phyloP scores from a whole-genome alignment of 768 basidiomycete genomes.

The Vararia minispora region DNA sequence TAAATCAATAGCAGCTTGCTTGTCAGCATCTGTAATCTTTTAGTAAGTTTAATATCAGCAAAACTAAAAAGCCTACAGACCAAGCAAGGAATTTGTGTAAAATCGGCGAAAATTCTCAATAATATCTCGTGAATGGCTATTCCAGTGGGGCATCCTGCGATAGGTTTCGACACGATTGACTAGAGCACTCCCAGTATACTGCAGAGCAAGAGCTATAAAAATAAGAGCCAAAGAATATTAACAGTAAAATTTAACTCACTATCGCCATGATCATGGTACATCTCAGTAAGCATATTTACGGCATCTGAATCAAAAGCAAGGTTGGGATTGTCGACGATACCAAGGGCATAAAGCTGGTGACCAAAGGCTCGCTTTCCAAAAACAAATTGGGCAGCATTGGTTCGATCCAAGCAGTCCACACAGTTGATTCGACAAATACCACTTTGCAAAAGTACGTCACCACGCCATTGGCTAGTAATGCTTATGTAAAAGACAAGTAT shows the following conservation, averaged over 20 bases:
- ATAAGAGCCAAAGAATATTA: not conserved
- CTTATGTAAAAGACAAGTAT: constrained; percentile 11
- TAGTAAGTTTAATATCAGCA: not conserved
- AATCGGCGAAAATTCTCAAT: constrained; percentile 92
- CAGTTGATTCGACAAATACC: constrained; percentile 93
- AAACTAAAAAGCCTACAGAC: constrained; percentile 29
- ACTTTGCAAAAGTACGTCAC: constrained; percentile 70
- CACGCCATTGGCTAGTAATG: constrained; percentile 38
- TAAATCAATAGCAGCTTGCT: constrained; percentile 95
- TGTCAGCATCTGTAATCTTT: constrained; percentile 68
- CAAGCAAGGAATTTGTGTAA: constrained; percentile 88
- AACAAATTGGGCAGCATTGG: constrained; percentile 94
- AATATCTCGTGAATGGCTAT: constrained; percentile 92
- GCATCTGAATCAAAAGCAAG: constrained; percentile 89
- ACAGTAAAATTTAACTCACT: constrained; percentile 46
- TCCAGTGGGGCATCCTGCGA: constrained; percentile 93
- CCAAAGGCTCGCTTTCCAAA: constrained; percentile 92
- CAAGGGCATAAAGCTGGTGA: constrained; percentile 91
- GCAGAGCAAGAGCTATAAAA: constrained; percentile 72
- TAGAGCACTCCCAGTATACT: constrained; percentile 93
- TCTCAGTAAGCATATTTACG: constrained; percentile 93
- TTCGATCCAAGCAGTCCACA: constrained; percentile 93
- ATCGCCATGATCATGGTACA: constrained; percentile 97
- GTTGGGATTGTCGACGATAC: constrained; percentile 76
- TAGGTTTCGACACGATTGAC: constrained; percentile 97